Percentiles rank a stretch among this genome's conserved stretches.
These are phyloP conservation scores for Paraphaeosphaeria sporulosa DNA, from an alignment of 2,329 filamentous ascomycete genomes.

Conservation along the genomic window DNA sequence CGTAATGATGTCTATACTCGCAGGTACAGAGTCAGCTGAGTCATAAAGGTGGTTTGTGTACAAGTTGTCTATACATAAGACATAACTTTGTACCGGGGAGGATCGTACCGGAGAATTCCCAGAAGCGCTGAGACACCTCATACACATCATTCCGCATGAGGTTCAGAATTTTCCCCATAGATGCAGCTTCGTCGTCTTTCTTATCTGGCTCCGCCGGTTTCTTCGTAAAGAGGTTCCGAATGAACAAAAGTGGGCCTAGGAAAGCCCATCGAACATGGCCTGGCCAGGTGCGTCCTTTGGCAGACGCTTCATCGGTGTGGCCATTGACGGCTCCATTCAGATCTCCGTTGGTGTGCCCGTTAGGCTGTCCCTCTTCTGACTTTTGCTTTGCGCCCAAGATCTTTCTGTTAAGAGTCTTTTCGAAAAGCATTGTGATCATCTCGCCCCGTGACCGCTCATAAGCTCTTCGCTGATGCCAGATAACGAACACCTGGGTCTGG, in stretches of 20 bases:
- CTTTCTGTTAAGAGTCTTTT: slow-evolving; percentile 76
- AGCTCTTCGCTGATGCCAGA: slow-evolving; percentile 84
- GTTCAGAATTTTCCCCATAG: slow-evolving; percentile 90
- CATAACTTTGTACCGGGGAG: no score
- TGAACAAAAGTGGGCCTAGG: slow-evolving; percentile 14
- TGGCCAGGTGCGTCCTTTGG: slow-evolving; percentile 14
- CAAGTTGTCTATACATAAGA: no score
- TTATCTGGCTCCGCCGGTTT: slow-evolving; percentile 31
- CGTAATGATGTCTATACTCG: slow-evolving; percentile 65
- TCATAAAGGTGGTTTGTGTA: no score
- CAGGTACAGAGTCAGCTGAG: no score
- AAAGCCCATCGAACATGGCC: slow-evolving; percentile 14
- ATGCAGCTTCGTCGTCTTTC: slow-evolving; percentile 65
- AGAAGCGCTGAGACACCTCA: slow-evolving; percentile 82
- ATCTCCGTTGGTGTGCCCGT: slow-evolving; percentile 25
- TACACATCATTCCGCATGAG: slow-evolving; percentile 84
- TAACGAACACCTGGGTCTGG: slow-evolving; percentile 71
- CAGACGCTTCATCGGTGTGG: slow-evolving; percentile 14
- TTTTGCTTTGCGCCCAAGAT: slow-evolving; percentile 47
- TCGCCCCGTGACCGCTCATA: slow-evolving; percentile 88
- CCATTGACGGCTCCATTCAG: slow-evolving; percentile 17
- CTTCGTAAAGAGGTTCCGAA: slow-evolving; percentile 28
- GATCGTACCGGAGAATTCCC: slow-evolving; percentile 71
- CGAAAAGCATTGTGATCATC: slow-evolving; percentile 84
- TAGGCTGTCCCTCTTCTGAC: slow-evolving; percentile 34